Base-by-base conservation (phyloP, 345 rosid genomes). In the Conringia planisiliqua region DNA sequence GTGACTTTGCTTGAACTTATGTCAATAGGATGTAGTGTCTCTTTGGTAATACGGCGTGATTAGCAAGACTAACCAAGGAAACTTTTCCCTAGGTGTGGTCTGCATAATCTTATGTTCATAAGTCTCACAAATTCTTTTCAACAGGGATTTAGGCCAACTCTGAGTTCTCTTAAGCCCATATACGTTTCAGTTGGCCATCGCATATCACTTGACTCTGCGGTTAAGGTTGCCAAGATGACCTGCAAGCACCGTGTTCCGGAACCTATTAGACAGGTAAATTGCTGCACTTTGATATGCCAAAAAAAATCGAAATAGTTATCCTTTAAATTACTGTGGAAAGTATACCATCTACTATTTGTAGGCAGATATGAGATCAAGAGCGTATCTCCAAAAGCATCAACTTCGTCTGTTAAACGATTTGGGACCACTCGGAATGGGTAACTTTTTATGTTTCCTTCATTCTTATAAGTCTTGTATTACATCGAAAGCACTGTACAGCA, bases 201-300 rank as follows among this genome's bases (percentile, higher is more conserved):
- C 58, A 61, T 91, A 46, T 90, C 97, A 40, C 93, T 94, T 50
- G 87, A 82, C 14, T 82, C 87, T 70, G 88, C 96, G 10, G 65
- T 85, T 76, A 58, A 52, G 64, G 80, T 90, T 76, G 93, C 87
- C 38, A 79, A 82, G 43, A 75, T 82, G 87, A 87, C 88, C 66
- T 94, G 98, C 85, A 90, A 83, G 68, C 85, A 79, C 74, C 95
- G 93, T 70, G 84, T 88, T 55, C 98, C 97, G 4, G 97, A 94
- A 83, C 96, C 98, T 68, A 78, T 88, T 36, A 86, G 97, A 65
- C 98, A 91, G 95, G 97, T 91, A 76, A 72, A 4, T 30, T 54
- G 7, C 26, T 68, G 43, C 38, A 32, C 48, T 61, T 68, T 20
- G 10, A 54, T 55, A 56, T 70, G 36, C 62, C 75, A 39, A 57